phyloP scores from a whole-genome alignment of 805 yeast species.

The Candida manassasensis region DNA sequence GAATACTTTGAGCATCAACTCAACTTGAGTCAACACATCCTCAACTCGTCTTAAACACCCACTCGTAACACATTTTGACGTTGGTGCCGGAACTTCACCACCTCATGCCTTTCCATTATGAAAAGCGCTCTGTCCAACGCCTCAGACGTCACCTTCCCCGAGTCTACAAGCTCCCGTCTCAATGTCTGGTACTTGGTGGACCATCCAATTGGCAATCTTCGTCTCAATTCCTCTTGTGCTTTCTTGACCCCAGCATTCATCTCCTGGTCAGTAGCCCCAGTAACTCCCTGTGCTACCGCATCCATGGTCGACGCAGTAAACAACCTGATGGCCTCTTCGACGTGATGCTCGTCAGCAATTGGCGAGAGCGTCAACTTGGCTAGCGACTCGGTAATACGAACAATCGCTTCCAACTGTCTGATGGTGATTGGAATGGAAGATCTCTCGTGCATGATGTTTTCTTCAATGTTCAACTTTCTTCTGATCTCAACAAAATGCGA shows the following conservation, averaged over 20 bases:
- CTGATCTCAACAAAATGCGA: conserved; percentile 91
- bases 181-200: conserved; percentile 83
- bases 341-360: conserved; percentile 82
- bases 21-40: too few relatives aligned
- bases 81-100: conserved; percentile 84
- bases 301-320: conserved; percentile 98
- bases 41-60: conserved; percentile 52
- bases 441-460: conserved; percentile 76
- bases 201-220: conserved; percentile 95
- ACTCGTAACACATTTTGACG: conserved; percentile 74
- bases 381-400: conserved; percentile 89
- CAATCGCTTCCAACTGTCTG: conserved; percentile 95
- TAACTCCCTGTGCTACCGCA: conserved; percentile 72
- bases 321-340: conserved; percentile 89
- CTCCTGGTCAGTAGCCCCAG: conserved; percentile 48
- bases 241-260: conserved; percentile 66
- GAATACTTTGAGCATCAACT: too few relatives aligned
- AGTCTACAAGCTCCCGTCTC: conserved; percentile 73
- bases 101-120: conserved; percentile 80
- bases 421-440: conserved; percentile 96
- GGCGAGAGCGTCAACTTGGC: conserved; percentile 85
- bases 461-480: conserved; percentile 74
- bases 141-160: conserved; percentile 55
- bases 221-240: conserved; percentile 80
- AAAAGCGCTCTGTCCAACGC: conserved; percentile 81